phyloP scores from a whole-genome alignment of 495 filamentous ascomycete species.

The Haplographium delicatum region DNA sequence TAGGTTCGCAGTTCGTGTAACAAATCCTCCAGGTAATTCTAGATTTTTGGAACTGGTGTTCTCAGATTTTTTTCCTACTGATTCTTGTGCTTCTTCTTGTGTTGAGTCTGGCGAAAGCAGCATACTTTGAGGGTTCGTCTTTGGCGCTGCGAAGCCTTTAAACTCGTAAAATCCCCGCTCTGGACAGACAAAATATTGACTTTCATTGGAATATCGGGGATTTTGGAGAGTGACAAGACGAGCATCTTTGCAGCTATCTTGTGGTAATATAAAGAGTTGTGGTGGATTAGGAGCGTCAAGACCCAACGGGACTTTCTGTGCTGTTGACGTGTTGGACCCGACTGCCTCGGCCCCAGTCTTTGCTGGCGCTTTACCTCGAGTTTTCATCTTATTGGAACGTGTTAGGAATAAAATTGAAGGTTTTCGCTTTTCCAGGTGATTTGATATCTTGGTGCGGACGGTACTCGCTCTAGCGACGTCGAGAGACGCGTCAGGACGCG shows the following conservation, averaged over 20 bases:
- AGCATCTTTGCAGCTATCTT: constrained; percentile 53
- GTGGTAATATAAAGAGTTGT: constrained; percentile 77
- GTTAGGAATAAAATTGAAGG: not conserved
- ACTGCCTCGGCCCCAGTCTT: constrained; percentile 10
- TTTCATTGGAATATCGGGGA: constrained; percentile 59
- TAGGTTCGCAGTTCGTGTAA: constrained; percentile 58
- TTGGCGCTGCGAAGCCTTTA: constrained; percentile 65
- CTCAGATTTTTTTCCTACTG: too few species aligned
- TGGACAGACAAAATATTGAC: constrained; percentile 77
- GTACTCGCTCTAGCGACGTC: not conserved
- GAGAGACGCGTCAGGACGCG: constrained; percentile 8
- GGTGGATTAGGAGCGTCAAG: constrained; percentile 40
- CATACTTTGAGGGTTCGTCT: constrained; percentile 59
- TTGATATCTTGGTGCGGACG: not conserved
- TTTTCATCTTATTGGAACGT: constrained; percentile 15
- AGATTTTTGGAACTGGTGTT: too few species aligned
- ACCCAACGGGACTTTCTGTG: constrained; percentile 21
- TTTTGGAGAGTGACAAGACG: constrained; percentile 74
- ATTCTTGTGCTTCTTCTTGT: constrained; percentile 2
- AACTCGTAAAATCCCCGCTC: constrained; percentile 81
- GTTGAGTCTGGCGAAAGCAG: constrained; percentile 41
- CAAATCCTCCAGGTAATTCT: constrained; percentile 21
- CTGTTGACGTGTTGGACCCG: constrained; percentile 4
- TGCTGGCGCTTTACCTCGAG: constrained; percentile 25
- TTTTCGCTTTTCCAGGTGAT: not conserved